phyloP scores from a whole-genome alignment of 352 stramenopile species.

The Phytopythium boreale region DNA sequence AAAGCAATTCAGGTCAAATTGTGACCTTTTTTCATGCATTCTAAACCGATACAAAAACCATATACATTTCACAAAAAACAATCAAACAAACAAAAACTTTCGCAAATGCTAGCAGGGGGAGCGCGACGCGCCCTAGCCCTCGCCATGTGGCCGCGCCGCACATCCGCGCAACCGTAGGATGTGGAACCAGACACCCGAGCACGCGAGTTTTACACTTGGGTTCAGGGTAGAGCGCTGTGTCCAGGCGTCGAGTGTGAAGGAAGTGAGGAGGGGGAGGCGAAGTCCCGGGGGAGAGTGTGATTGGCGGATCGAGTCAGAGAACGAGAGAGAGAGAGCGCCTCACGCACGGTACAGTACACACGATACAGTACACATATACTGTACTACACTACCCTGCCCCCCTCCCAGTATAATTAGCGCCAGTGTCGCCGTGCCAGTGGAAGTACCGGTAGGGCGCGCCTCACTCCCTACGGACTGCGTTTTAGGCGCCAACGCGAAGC shows the following conservation, averaged over 20 bases:
- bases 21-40: no score
- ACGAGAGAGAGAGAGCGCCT: neutral
- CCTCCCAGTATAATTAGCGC: constrained; percentile 2
- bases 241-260: neutral
- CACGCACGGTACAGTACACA: no score
- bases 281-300: neutral
- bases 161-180: neutral
- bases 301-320: constrained; percentile 10
- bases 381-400: neutral
- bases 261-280: neutral
- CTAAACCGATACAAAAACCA: no score
- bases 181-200: no score
- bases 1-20: no score
- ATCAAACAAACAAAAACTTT: neutral
- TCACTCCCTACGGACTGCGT: neutral
- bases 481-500: no score
- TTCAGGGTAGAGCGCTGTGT: neutral
- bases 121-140: neutral
- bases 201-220: neutral
- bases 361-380: neutral
- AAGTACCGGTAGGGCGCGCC: no score
- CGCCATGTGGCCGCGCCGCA: neutral
- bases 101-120: neutral
- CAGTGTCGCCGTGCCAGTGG: neutral
- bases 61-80: no score